phyloP scores from a whole-genome alignment of 106 monocot genomes.

The Iris macrosiphon region DNA sequence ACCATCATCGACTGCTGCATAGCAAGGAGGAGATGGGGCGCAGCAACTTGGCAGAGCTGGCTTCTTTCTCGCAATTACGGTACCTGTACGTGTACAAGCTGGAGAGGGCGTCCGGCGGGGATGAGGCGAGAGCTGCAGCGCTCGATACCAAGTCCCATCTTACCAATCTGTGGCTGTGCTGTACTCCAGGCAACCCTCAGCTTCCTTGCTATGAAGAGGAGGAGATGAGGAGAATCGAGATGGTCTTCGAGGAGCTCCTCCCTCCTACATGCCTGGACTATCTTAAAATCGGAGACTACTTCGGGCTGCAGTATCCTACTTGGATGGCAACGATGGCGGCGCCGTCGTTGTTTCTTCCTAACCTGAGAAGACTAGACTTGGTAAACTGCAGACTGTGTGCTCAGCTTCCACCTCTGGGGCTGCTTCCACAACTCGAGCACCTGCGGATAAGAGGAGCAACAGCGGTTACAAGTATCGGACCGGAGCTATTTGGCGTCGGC shows the following conservation, averaged over 20 bases:
- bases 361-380: conserved; percentile 6
- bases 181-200: no score
- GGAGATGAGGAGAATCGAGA: background rate
- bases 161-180: background rate
- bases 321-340: conserved; percentile 18
- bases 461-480: background rate
- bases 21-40: background rate
- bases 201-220: background rate
- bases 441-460: background rate
- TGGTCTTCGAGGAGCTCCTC: conserved; percentile 19
- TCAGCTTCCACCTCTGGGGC: conserved; percentile 11
- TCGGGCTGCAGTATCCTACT: conserved; percentile 10
- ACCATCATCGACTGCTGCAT: no score
- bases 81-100: background rate
- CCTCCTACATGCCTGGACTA: conserved; percentile 11
- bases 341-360: background rate
- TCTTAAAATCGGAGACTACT: conserved; percentile 7
- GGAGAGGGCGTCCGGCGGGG: background rate
- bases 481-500: background rate
- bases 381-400: background rate
- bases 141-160: conserved; percentile 5
- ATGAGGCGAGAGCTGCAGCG: background rate
- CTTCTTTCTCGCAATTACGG: background rate
- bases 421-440: conserved; percentile 11
- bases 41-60: conserved; percentile 1